Conservation (phyloP, 495 filamentous ascomycete species). For the Chaetomium fimeti region DNA sequence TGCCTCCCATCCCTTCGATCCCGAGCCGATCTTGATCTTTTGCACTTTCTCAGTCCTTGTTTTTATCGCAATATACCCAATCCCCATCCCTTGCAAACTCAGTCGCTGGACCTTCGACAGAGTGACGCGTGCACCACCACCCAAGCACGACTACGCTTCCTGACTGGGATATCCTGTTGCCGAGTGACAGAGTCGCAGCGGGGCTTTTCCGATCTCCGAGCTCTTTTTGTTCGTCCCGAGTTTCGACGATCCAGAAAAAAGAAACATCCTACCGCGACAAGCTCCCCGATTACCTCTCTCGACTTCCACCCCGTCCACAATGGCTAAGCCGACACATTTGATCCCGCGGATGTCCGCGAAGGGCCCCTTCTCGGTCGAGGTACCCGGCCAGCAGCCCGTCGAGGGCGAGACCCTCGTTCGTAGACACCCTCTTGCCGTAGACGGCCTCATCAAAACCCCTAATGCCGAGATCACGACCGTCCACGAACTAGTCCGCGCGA, state of each 20-base stretch:
- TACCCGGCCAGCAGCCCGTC: slow-evolving; percentile 65
- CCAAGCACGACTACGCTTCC: background rate
- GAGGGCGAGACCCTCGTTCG: slow-evolving; percentile 91
- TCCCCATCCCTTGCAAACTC: background rate
- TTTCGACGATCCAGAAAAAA: background rate
- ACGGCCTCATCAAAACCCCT: slow-evolving; percentile 61
- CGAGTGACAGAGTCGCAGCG: slow-evolving; percentile 10
- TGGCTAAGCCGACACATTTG: slow-evolving; percentile 52
- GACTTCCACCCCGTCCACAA: slow-evolving; percentile 12
- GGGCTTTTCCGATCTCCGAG: background rate
- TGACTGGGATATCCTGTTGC: background rate
- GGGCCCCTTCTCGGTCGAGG: slow-evolving; percentile 76
- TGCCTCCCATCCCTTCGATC: slow-evolving; percentile 3
- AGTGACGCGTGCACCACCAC: background rate
- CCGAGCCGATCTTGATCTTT: slow-evolving; percentile 11
- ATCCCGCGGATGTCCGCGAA: slow-evolving; percentile 64
- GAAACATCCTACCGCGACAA: background rate
- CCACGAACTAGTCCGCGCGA: slow-evolving; percentile 79
- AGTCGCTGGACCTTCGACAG: slow-evolving; percentile 1
- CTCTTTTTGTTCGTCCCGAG: background rate
- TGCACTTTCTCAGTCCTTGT: background rate
- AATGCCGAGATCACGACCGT: slow-evolving; percentile 73
- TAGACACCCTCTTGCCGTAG: slow-evolving; percentile 67
- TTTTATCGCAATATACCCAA: background rate
- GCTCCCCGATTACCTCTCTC: background rate